Conservation (phyloP, 176 grass and related monocot species). For the Rhynchospora breviuscula region DNA sequence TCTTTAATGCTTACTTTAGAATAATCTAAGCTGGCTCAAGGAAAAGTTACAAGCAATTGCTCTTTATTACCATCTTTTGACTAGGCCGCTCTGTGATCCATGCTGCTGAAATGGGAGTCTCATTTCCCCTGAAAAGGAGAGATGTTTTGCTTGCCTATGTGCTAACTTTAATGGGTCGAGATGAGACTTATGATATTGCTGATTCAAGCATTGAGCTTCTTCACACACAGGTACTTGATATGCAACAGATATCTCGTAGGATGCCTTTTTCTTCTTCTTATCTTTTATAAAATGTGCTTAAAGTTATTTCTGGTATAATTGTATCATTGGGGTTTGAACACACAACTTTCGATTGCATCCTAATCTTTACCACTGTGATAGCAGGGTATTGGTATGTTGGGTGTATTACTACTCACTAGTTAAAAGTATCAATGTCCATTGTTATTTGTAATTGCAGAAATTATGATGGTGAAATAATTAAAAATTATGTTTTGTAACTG, state of each 20-base stretch:
- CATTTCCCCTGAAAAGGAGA: slow-evolving; percentile 90
- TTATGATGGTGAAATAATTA: slow-evolving; percentile 10
- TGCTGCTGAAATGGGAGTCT: slow-evolving; percentile 88
- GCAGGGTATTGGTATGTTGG: not conserved
- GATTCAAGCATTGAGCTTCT: slow-evolving; percentile 90
- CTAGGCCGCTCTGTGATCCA: slow-evolving; percentile 84
- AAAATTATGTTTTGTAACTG: not conserved
- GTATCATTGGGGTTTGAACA: not conserved
- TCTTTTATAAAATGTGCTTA: not conserved
- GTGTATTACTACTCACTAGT: not conserved
- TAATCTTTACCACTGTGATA: not conserved
- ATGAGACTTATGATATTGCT: slow-evolving; percentile 73
- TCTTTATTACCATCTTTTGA: slow-evolving; percentile 21
- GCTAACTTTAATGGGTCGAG: slow-evolving; percentile 96
- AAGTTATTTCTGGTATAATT: not conserved
- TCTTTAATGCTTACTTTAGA: not conserved
- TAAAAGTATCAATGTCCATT: slow-evolving; percentile 4
- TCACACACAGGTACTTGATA: slow-evolving; percentile 58
- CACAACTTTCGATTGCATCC: not conserved
- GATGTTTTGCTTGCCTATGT: slow-evolving; percentile 92
- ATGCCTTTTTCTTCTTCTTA: not conserved
- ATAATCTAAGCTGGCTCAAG: not conserved
- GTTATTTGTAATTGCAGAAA: slow-evolving; percentile 1
- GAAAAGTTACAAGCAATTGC: not conserved
- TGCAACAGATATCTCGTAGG: not conserved